Evolutionary conservation across 2,329 filamentous ascomycete genomes (phyloP).

Genomic region (Beauveria caledonica): DNA sequence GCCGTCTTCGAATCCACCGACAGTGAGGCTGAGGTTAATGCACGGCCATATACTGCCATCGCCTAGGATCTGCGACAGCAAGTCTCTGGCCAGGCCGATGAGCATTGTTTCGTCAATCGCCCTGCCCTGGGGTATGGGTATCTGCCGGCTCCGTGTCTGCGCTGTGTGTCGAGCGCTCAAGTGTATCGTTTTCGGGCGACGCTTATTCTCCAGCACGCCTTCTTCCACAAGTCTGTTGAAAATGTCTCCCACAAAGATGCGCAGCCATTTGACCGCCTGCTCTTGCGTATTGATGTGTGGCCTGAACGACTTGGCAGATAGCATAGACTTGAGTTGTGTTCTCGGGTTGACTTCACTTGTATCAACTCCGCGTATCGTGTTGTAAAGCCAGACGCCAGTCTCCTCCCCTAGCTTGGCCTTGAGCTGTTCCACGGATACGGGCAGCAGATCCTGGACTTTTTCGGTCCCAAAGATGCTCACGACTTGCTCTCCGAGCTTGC

Average conservation of each 20-base stretch:
- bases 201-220: slow-evolving; percentile 77
- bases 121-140: slow-evolving; percentile 68
- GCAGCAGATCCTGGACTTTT: slow-evolving; percentile 64
- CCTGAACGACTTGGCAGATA: slow-evolving; percentile 91
- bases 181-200: slow-evolving; percentile 77
- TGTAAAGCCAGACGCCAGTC: slow-evolving; percentile 77
- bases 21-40: slow-evolving; percentile 77
- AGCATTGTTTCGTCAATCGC: slow-evolving; percentile 63
- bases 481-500: slow-evolving; percentile 85
- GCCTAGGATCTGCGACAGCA: slow-evolving; percentile 68
- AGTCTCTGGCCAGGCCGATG: slow-evolving; percentile 65
- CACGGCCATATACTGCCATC: slow-evolving; percentile 86
- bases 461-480: slow-evolving; percentile 76
- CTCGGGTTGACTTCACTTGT: slow-evolving; percentile 80
- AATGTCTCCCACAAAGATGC: slow-evolving; percentile 88
- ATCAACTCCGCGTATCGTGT: slow-evolving; percentile 78
- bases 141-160: slow-evolving; percentile 67
- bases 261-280: slow-evolving; percentile 75
- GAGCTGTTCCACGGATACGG: slow-evolving; percentile 64
- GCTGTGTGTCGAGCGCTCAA: slow-evolving; percentile 70
- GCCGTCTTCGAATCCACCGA: slow-evolving; percentile 88
- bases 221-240: slow-evolving; percentile 85
- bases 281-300: slow-evolving; percentile 72
- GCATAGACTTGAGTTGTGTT: slow-evolving; percentile 94
- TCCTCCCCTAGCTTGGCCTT: slow-evolving; percentile 75